Percentiles rank a stretch among this genome's conserved stretches.
Conservation (phyloP, 352 stramenopile genomes). For the Globisporangium middletonii region DNA sequence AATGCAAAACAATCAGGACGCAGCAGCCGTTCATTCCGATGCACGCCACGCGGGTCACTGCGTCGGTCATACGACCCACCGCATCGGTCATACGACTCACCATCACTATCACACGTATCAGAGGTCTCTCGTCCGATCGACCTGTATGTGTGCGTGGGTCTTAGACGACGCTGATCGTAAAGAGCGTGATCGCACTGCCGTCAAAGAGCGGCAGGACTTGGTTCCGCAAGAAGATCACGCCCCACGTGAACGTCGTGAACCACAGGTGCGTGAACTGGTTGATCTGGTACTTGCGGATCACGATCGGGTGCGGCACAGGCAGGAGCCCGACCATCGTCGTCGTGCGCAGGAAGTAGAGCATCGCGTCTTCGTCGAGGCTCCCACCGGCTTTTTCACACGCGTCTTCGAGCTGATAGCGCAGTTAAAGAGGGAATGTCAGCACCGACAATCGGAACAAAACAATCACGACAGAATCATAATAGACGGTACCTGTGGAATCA, state of each 20-base stretch:
- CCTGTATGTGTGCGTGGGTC: neutral
- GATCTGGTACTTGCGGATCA: constrained; percentile 98
- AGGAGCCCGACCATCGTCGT: constrained; percentile 99
- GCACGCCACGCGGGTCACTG: too few species aligned
- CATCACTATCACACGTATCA: too few species aligned
- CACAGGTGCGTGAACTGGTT: constrained; percentile 98
- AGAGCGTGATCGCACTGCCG: constrained; percentile 94
- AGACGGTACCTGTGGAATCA: constrained; percentile 90
- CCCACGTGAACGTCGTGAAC: constrained; percentile 99
- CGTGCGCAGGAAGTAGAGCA: constrained; percentile 95
- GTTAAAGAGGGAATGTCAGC: neutral
- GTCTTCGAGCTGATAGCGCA: constrained; percentile 44
- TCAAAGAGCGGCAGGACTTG: constrained; percentile 96
- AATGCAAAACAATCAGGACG: too few species aligned
- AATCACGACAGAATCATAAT: neutral
- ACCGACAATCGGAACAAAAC: too few species aligned
- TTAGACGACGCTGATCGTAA: constrained; percentile 89
- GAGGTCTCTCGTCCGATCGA: too few species aligned
- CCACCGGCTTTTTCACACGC: constrained; percentile 73
- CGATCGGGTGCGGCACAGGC: constrained; percentile 95
- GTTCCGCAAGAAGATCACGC: constrained; percentile 98
- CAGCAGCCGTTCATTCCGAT: too few species aligned
- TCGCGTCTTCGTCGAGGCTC: constrained; percentile 92
- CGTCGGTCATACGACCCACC: too few species aligned
- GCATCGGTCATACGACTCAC: too few species aligned